Percentiles rank a stretch among this genome's conserved stretches.
These are phyloP conservation scores for Aphanomyces astaci DNA, from an alignment of 352 stramenopile species.

Conservation along the genomic window DNA sequence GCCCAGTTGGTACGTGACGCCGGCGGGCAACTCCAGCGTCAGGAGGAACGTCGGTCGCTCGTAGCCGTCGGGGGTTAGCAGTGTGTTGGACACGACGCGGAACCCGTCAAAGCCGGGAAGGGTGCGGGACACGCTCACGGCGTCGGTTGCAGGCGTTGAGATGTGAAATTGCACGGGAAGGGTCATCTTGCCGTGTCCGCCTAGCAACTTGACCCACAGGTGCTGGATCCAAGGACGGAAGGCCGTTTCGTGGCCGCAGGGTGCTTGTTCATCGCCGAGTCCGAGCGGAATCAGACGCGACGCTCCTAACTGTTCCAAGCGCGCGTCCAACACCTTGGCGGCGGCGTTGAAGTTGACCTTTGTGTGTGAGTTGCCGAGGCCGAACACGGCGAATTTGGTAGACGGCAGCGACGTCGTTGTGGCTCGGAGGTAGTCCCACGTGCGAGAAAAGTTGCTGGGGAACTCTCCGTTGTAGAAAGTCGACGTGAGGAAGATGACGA, in stretches of 20 bases:
- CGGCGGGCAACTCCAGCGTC: conserved; percentile 9
- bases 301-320: conserved; percentile 2
- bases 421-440: conserved; percentile 13
- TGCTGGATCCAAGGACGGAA: conserved; percentile 21
- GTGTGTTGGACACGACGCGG: conserved; percentile 11
- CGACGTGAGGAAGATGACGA: conserved; percentile 21
- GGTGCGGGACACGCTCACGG: not conserved
- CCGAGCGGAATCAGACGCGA: not conserved
- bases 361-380: conserved; percentile 3
- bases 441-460: conserved; percentile 13
- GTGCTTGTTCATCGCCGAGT: conserved; percentile 12
- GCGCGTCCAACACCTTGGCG: conserved; percentile 2
- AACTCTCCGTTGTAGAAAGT: conserved; percentile 24
- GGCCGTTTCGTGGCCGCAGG: conserved; percentile 11
- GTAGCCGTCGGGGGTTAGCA: conserved; percentile 13
- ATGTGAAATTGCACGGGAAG: conserved; percentile 16
- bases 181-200: conserved; percentile 20
- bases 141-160: not conserved
- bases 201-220: conserved; percentile 14
- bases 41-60: conserved; percentile 20
- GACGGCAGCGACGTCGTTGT: not conserved
- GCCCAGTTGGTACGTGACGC: conserved; percentile 2
- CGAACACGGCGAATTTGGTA: conserved; percentile 21
- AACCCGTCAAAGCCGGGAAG: not conserved
- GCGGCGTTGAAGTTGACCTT: conserved; percentile 22